Conservation (phyloP, 2,329 filamentous ascomycete species). For the Nemania bipapillata region DNA sequence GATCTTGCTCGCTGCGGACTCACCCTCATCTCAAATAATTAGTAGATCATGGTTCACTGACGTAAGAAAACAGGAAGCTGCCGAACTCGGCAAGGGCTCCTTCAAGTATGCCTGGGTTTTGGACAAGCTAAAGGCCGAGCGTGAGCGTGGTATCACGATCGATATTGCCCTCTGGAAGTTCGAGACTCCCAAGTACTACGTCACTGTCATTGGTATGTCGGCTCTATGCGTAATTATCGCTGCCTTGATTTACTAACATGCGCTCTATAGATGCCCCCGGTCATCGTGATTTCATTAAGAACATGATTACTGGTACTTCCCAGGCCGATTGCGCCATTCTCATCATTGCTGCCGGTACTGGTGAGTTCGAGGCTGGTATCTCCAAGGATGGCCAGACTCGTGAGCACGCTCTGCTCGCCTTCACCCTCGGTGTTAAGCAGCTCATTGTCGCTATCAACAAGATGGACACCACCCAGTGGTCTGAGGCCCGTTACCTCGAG, state of each 20-base stretch:
- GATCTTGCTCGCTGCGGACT: not conserved
- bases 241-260: constrained; percentile 18
- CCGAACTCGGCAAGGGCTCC: constrained; percentile 99
- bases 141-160: constrained; percentile 99
- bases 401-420: constrained; percentile 99
- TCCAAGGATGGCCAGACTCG: constrained; percentile 99
- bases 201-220: constrained; percentile 93
- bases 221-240: not conserved
- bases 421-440: constrained; percentile 99
- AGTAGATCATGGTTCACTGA: constrained; percentile 18
- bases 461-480: constrained; percentile 99
- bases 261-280: constrained; percentile 81
- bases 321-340: constrained; percentile 99
- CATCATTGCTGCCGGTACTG: constrained; percentile 99
- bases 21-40: not conserved
- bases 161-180: constrained; percentile 99
- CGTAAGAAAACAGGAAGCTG: constrained; percentile 78
- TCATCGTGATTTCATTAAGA: constrained; percentile 99
- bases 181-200: constrained; percentile 97
- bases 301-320: constrained; percentile 99
- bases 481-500: constrained; percentile 94
- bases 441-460: constrained; percentile 99
- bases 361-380: constrained; percentile 99
- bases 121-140: constrained; percentile 99
- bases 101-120: constrained; percentile 99